Percentiles rank a stretch among this genome's conserved stretches.
Conservation (phyloP, 176 grass and related monocot genomes). For the Avena eriantha region DNA sequence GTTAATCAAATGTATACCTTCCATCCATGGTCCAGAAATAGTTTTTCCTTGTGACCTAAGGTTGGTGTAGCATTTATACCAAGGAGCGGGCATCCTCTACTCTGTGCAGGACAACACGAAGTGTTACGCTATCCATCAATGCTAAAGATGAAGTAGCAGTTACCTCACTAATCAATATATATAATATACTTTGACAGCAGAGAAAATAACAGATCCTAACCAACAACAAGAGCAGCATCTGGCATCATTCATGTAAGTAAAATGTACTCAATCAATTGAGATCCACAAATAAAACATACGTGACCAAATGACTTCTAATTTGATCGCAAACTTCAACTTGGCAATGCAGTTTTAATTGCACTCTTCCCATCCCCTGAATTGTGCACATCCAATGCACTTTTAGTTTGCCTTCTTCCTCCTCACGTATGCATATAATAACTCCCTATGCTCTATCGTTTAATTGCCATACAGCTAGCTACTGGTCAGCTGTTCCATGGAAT, state of each 20-base stretch:
- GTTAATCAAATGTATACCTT: slow-evolving; percentile 55
- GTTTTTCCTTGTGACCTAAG: slow-evolving; percentile 77
- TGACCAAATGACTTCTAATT: neutral
- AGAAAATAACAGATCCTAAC: no score
- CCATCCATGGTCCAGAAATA: slow-evolving; percentile 88
- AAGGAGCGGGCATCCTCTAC: slow-evolving; percentile 91
- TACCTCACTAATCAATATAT: slow-evolving; percentile 13
- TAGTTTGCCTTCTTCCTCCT: neutral
- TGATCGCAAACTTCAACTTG: neutral
- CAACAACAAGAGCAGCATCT: neutral
- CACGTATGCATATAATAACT: neutral
- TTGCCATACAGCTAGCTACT: neutral
- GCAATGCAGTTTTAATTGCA: neutral
- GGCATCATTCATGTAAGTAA: neutral
- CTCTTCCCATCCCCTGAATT: neutral
- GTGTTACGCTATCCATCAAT: neutral
- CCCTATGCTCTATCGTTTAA: slow-evolving; percentile 6
- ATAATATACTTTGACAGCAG: no score
- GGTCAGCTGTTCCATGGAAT: neutral
- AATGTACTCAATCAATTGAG: slow-evolving; percentile 10
- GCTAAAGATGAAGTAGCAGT: neutral
- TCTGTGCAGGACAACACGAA: slow-evolving; percentile 54
- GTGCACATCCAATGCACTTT: neutral
- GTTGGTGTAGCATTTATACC: slow-evolving; percentile 94
- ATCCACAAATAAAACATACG: slow-evolving; percentile 18